Base-by-base conservation (phyloP, 1,284 basidiomycete species). In the Sanguinoderma infundibulare region DNA sequence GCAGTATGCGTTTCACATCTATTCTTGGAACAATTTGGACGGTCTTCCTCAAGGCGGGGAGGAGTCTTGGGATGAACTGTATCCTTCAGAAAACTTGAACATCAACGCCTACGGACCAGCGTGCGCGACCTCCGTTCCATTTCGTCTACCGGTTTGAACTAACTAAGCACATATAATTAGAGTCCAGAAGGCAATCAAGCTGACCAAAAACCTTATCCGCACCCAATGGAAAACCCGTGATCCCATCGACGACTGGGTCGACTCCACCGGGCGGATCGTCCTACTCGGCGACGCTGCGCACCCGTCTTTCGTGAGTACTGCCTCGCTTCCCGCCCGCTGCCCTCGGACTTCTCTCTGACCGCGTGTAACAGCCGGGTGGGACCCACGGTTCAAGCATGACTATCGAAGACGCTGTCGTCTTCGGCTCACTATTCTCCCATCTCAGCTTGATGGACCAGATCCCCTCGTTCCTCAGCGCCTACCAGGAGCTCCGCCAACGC, bases 191-290 rank as follows among this genome's bases (percentile, higher is more conserved):
- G 63, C 87, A 6, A 72, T 73, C 22, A 67, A 74, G 20, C 63
- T 81, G 38, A 75, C 80, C 74, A 80, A 73, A 74, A 6, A 22
- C 71, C 74, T 30, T 69, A 72, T 28, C 60, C 63, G 12, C 65
- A 75, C 39, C 72, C 74, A n/a, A 61, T 70, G 20, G 50, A 67
- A 77, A 36, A 72, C 72, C 71, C 42, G 73, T 75, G 57, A 70
- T 1, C 73, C 76, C 4, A 70, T 84, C 10, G 81, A 85, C 35
- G 78, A 84, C 26, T 89, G 87, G 87, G 80, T 84, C 0, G 81
- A 87, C 62, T 67, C 75, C 0, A 75, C 74, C 26, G 77, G 76
- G 4, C 74, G 74, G n/a, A 71, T 84, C n/a, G 67, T 81, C 14
- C 69, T 84, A 6, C 68, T 84, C 35, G 83, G 83, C 40, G 81